A percentile compares a stretch with the other conserved stretches of the same genome.
Evolutionary conservation across 75 land plant species (phyloP).

Genomic region (Selaginella tamariscina): DNA sequence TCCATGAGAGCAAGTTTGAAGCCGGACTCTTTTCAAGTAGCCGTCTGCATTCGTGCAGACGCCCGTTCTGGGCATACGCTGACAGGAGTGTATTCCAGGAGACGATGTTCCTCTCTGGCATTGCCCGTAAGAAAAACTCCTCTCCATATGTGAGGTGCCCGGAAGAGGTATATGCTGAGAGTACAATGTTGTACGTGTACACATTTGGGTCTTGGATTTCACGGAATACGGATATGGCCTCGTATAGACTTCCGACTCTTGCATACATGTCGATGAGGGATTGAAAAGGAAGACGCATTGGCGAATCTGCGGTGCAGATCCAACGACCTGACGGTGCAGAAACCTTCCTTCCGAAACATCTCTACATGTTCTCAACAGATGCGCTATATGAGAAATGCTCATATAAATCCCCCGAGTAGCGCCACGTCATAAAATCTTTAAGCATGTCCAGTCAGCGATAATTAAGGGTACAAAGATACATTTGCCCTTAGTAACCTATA

Average conservation of each 20-base stretch:
- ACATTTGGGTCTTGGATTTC: neutral
- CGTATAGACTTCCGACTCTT: neutral
- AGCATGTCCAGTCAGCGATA: too few species aligned
- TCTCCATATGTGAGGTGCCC: neutral
- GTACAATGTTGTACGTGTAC: neutral
- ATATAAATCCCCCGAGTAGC: too few species aligned
- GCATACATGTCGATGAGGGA: neutral
- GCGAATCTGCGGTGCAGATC: neutral
- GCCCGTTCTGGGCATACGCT: neutral
- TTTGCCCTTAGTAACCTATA: too few species aligned
- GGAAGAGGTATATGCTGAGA: neutral
- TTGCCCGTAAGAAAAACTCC: neutral
- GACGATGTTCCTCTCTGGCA: neutral
- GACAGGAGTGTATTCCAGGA: neutral
- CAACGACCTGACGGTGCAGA: neutral
- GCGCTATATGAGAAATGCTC: neutral
- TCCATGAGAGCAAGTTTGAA: neutral
- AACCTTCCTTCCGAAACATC: neutral
- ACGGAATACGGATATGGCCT: neutral
- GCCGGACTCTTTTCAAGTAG: neutral
- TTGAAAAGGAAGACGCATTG: neutral
- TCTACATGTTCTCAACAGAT: neutral
- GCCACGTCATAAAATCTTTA: too few species aligned
- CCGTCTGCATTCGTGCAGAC: neutral
- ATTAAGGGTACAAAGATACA: too few species aligned